Percentiles rank a stretch among this genome's conserved stretches.
Evolutionary conservation across 129 eudicot species (phyloP).

Genomic region (Silybum marianum): DNA sequence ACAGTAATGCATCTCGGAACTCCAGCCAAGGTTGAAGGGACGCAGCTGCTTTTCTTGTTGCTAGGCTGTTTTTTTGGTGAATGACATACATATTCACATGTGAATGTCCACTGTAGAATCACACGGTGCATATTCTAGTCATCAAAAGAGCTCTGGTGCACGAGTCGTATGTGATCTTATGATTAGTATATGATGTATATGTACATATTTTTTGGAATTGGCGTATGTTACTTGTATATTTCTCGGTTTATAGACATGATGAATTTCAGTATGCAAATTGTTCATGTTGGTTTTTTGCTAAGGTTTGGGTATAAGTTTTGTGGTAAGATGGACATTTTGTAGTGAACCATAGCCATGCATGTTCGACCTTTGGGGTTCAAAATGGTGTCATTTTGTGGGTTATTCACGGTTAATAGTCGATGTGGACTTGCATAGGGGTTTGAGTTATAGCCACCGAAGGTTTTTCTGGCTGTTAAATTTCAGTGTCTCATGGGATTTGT

Average conservation of each 20-base stretch:
- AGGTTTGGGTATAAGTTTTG: neutral
- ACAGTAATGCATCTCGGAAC: slow-evolving; percentile 13
- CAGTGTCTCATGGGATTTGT: too few species aligned
- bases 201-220: neutral
- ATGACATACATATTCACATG: neutral
- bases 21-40: slow-evolving; percentile 22
- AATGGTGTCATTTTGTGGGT: too few species aligned
- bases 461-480: too few species aligned
- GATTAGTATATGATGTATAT: neutral
- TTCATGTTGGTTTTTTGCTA: neutral
- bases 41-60: neutral
- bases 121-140: neutral
- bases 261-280: neutral
- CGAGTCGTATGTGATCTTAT: neutral
- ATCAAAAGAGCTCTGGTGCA: neutral
- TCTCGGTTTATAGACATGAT: neutral
- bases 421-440: too few species aligned
- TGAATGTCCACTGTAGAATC: neutral
- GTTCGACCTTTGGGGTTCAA: neutral
- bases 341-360: neutral
- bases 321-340: neutral
- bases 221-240: neutral
- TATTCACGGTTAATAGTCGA: neutral
- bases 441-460: too few species aligned
- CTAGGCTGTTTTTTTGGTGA: neutral